Evolutionary conservation across 1,284 basidiomycete genomes (phyloP), one percentile per base, ranked within the genome.

Genomic region (Kwoniella shivajii): DNA sequence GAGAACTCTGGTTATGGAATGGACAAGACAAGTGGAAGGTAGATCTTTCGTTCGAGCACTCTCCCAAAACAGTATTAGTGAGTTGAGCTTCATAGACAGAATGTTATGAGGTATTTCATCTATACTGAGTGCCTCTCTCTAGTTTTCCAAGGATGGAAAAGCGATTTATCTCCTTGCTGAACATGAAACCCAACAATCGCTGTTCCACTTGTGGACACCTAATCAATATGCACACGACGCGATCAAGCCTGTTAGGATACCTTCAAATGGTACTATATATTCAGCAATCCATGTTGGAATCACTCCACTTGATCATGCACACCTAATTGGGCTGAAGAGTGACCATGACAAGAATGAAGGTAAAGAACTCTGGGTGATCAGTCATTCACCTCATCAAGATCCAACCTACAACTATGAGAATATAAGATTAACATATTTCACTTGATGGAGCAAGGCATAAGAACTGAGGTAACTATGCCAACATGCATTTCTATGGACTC

Each of bases 351-450:
- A 22, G 20, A 37, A 26, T 4, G 47, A 54, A 18, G 38, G 47
- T 6, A 45, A 45, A 6, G 62, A 66, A 36, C 43, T 64, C 13
- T 66, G 54, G 52, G 62, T 66, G 16, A 60, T 64, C 6, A 64
- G 62, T 27, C 64, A 66, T 52, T 59, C 56, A 7, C 64, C 64
- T 6, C 60, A 56, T 37, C 49, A 62, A 13, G 64, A 66, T 54
- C 64, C 62, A 1, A 57, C 64, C 16, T 57, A 60, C 44, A 66
- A 58, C 43, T 64, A 51, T 36, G 64, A 66, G 52, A 51, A 66
- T 38, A 60, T 66, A 42, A 46, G 62, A 11, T 54, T 64, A 41
- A 64, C 64, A 6, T 55, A 53, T 18, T 58, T 62, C 43, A 56
- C 59, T 2, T 24, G 41, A 43, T 43, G 18, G 24, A 6, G 41